phyloP scores from a whole-genome alignment of 202 grass and related monocot genomes.

The Schoenoplectus triqueter region DNA sequence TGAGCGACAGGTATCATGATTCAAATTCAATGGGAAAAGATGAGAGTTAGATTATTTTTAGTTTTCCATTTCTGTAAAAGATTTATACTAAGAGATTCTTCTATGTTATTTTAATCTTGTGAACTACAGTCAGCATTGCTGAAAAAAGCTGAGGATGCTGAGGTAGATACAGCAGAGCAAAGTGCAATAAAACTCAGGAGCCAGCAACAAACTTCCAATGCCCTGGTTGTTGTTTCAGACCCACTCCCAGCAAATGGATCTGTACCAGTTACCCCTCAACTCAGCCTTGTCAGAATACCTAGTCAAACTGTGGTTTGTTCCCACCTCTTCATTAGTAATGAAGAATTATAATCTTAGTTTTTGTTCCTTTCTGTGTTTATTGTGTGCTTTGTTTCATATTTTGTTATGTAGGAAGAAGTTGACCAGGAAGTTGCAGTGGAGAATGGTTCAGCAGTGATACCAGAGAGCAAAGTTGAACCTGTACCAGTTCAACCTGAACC shows the following conservation, averaged over 20 bases:
- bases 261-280: conserved; percentile 53
- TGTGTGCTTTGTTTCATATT: conserved; percentile 21
- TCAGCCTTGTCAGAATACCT: conserved; percentile 88
- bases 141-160: conserved; percentile 97
- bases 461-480: conserved; percentile 50
- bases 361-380: conserved; percentile 33
- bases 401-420: conserved; percentile 56
- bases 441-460: conserved; percentile 63
- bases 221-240: conserved; percentile 73
- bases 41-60: background rate
- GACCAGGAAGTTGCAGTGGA: conserved; percentile 63
- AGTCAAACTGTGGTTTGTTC: conserved; percentile 63
- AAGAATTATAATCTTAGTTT: conserved; percentile 25
- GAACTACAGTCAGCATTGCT: conserved; percentile 85
- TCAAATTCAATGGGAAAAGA: conserved; percentile 14
- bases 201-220: conserved; percentile 92
- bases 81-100: background rate
- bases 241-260: conserved; percentile 74
- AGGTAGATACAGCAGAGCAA: conserved; percentile 97
- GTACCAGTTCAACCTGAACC: conserved; percentile 36
- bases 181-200: conserved; percentile 96
- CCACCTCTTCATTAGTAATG: conserved; percentile 29
- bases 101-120: conserved; percentile 41
- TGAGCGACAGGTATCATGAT: conserved; percentile 76
- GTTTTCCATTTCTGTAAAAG: background rate